Percentiles rank a stretch among this genome's conserved stretches.
These are phyloP conservation scores for Ceratocystis ficicola DNA, from an alignment of 2,329 filamentous ascomycete genomes.

Conservation along the genomic window DNA sequence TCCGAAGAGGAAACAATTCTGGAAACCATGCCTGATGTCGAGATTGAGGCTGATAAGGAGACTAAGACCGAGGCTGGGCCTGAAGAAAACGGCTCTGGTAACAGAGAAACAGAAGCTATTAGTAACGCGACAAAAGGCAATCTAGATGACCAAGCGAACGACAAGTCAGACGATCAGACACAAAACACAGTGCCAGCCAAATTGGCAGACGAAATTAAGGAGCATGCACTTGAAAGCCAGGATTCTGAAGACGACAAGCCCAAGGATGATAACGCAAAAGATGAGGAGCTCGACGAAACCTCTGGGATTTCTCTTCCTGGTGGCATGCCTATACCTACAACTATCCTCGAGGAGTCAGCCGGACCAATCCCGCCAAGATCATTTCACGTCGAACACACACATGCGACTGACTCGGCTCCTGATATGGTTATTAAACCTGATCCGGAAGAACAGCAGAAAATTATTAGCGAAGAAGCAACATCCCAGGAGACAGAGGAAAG, in stretches of 20 bases:
- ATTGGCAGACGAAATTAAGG: background rate
- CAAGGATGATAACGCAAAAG: background rate
- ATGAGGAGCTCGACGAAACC: background rate
- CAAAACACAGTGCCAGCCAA: background rate
- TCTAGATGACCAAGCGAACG: background rate
- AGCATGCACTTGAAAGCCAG: background rate
- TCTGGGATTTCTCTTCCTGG: constrained; percentile 8
- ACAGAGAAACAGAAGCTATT: background rate
- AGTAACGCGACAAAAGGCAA: background rate
- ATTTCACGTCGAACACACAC: constrained; percentile 35
- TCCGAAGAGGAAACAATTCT: constrained; percentile 16
- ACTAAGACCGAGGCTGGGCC: background rate
- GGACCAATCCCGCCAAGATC: constrained; percentile 36
- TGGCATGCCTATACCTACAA: constrained; percentile 35
- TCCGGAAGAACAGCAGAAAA: constrained; percentile 31
- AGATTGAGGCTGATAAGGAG: background rate
- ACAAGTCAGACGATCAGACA: background rate
- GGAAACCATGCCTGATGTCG: background rate
- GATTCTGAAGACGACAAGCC: background rate
- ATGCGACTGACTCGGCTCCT: constrained; percentile 41
- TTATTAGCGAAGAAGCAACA: background rate
- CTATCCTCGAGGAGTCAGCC: constrained; percentile 42
- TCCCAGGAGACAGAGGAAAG: background rate
- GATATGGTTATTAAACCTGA: constrained; percentile 40
- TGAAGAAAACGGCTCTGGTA: background rate